phyloP scores from a whole-genome alignment of 805 yeast species.

The Kuraishia ogatae region DNA sequence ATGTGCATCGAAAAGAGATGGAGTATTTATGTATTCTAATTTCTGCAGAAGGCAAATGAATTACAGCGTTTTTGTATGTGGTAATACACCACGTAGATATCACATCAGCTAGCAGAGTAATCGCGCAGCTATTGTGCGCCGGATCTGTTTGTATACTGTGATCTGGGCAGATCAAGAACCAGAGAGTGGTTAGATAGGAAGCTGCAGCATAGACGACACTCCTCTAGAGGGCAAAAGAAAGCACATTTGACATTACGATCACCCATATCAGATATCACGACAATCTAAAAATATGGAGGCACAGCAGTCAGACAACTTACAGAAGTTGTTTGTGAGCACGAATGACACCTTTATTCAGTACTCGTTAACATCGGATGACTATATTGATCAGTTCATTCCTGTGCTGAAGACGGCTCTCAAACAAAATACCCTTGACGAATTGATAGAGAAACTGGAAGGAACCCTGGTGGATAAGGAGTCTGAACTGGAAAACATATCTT shows the following conservation, averaged over 20 bases:
- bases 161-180: neutral
- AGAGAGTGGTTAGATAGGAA: too few species aligned
- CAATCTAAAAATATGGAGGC: neutral
- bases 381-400: constrained; percentile 74
- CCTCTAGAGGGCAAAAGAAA: too few species aligned
- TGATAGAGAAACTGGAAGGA: constrained; percentile 46
- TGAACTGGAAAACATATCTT: constrained; percentile 55
- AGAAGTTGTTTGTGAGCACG: constrained; percentile 25
- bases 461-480: constrained; percentile 53
- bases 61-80: neutral
- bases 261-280: neutral
- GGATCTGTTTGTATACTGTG: neutral
- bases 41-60: too few species aligned
- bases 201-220: too few species aligned
- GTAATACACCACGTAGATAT: too few species aligned
- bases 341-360: constrained; percentile 18
- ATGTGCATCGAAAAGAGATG: neutral
- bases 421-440: constrained; percentile 42
- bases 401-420: constrained; percentile 56
- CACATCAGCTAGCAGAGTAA: too few species aligned
- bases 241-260: too few species aligned
- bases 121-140: neutral
- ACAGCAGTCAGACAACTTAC: neutral
- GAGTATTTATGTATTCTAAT: neutral
- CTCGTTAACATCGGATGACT: constrained; percentile 53